Evolutionary conservation across 352 stramenopile species (phyloP).

Genomic region (Pythium diclinum): DNA sequence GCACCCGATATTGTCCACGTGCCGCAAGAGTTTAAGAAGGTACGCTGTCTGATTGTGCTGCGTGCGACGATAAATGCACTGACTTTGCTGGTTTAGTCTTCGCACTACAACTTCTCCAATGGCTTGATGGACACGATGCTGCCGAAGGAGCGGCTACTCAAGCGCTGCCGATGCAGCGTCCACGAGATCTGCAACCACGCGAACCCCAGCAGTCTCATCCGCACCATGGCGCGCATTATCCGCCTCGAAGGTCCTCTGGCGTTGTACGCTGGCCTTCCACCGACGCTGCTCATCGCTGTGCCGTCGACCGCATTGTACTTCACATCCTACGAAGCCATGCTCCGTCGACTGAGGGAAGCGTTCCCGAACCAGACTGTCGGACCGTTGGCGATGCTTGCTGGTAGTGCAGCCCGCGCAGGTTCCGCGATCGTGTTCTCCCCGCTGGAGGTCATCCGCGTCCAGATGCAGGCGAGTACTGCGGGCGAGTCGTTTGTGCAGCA

Average conservation of each 20-base stretch:
- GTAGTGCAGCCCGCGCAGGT: slow-evolving; percentile 44
- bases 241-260: slow-evolving; percentile 55
- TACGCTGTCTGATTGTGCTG: slow-evolving; percentile 12
- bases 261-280: slow-evolving; percentile 78
- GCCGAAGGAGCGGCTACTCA: slow-evolving; percentile 53
- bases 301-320: slow-evolving; percentile 95
- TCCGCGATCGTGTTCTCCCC: slow-evolving; percentile 76
- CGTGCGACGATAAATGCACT: neutral
- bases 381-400: slow-evolving; percentile 46
- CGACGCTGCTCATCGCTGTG: slow-evolving; percentile 90
- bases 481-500: slow-evolving; percentile 56
- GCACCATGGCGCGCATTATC: slow-evolving; percentile 65
- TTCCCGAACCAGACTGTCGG: slow-evolving; percentile 44
- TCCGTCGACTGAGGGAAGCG: slow-evolving; percentile 31
- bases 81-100: slow-evolving; percentile 31
- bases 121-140: slow-evolving; percentile 82
- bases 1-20: slow-evolving; percentile 52
- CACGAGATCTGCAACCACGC: slow-evolving; percentile 41
- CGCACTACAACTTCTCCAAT: slow-evolving; percentile 79
- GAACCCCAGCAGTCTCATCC: slow-evolving; percentile 50
- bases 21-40: slow-evolving; percentile 45
- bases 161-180: slow-evolving; percentile 46
- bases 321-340: slow-evolving; percentile 87
- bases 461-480: slow-evolving; percentile 69
- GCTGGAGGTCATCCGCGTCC: slow-evolving; percentile 84